These are phyloP conservation scores for Aspergillus floridensis DNA, from an alignment of 2,329 filamentous ascomycete species.

Conservation along the genomic window DNA sequence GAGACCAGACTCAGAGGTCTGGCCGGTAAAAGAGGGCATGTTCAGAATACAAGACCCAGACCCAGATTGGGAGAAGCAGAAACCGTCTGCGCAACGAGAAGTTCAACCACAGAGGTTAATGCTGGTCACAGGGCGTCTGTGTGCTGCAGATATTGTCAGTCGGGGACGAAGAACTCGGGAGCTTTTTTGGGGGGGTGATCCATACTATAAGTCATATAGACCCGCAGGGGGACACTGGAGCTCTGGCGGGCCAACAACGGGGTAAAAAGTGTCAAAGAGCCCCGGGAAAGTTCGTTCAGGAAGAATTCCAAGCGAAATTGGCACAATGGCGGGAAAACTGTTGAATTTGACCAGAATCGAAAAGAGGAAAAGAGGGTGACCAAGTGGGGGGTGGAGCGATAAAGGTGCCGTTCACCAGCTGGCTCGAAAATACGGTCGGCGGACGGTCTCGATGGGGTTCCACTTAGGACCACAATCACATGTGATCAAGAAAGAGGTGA, in stretches of 20 bases:
- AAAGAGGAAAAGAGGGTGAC: background rate
- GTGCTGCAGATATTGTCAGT: background rate
- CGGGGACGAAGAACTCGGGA: background rate
- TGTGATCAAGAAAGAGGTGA: background rate
- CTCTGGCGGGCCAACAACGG: background rate
- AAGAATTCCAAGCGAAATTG: background rate
- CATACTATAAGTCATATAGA: background rate
- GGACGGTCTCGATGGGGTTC: background rate
- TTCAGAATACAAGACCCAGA: background rate
- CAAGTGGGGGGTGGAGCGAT: background rate
- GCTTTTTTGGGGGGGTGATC: background rate
- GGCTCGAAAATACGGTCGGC: background rate
- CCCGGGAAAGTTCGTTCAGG: background rate
- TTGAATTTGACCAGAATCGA: background rate
- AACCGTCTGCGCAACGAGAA: background rate
- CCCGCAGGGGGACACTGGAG: background rate
- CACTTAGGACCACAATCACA: background rate
- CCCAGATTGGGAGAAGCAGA: background rate
- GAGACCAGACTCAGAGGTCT: conserved; percentile 20
- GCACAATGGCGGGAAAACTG: background rate
- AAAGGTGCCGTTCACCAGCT: background rate
- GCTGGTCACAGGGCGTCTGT: background rate
- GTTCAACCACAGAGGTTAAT: background rate
- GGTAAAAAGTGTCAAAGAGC: background rate
- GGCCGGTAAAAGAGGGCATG: conserved; percentile 33